phyloP scores from a whole-genome alignment of 495 filamentous ascomycete genomes.

The Lineolata rhizophorae region DNA sequence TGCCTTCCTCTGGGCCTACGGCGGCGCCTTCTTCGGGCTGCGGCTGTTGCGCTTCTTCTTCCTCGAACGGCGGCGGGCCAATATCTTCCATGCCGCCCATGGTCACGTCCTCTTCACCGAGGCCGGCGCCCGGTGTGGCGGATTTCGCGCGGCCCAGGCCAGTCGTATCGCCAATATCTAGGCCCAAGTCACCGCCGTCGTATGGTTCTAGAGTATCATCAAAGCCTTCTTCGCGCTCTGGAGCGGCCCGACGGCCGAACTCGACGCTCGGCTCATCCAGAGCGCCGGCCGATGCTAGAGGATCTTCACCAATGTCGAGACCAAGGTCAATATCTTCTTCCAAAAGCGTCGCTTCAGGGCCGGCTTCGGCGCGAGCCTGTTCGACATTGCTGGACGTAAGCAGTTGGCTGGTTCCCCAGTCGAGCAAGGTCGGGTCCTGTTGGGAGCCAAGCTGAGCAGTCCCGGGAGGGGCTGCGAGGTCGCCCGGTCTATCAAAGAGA shows the following conservation, averaged over 20 bases:
- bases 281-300: no score
- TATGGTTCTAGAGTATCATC: constrained; percentile 20
- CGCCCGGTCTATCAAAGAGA: constrained; percentile 13
- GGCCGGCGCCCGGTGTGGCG: no score
- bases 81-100: constrained; percentile 39
- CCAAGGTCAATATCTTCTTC: constrained; percentile 38
- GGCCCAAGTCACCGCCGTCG: constrained; percentile 21
- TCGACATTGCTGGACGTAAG: constrained; percentile 12
- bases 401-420: constrained; percentile 17
- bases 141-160: no score
- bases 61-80: constrained; percentile 18
- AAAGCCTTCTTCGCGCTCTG: constrained; percentile 24
- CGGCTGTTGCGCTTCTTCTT: constrained; percentile 20
- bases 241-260: constrained; percentile 60
- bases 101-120: constrained; percentile 28
- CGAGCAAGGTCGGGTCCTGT: constrained; percentile 14
- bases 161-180: constrained; percentile 28
- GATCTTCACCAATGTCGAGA: constrained; percentile 34
- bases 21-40: no score
- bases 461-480: constrained; percentile 4
- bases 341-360: constrained; percentile 24
- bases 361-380: constrained; percentile 1
- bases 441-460: constrained; percentile 3
- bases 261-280: constrained; percentile 50
- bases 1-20: no score